Evolutionary conservation across 148 eudicot genomes (phyloP).

Genomic region (Silene latifolia): DNA sequence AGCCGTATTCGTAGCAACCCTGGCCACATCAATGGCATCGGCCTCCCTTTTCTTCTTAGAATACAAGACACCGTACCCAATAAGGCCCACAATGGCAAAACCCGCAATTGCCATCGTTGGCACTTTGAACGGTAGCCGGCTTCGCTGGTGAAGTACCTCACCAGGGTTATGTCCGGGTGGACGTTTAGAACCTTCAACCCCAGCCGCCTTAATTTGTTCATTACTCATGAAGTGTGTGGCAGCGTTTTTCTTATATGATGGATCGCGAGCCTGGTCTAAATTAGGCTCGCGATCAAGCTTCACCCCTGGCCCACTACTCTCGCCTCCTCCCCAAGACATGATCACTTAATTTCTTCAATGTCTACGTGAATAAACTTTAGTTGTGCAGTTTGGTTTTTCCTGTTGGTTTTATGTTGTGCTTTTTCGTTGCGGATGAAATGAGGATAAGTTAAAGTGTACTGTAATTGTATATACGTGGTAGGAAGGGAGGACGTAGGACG

Average conservation of each 20-base stretch:
- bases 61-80: constrained; percentile 47
- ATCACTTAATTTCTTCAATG: not conserved
- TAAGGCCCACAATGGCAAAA: constrained; percentile 25
- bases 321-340: constrained; percentile 32
- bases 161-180: constrained; percentile 28
- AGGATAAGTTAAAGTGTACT: too few relatives aligned
- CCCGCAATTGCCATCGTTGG: constrained; percentile 42
- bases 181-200: constrained; percentile 27
- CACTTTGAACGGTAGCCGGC: constrained; percentile 23
- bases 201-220: constrained; percentile 23
- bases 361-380: not conserved
- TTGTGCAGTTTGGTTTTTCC: not conserved
- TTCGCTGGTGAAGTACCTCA: constrained; percentile 26
- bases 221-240: constrained; percentile 30
- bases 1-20: constrained; percentile 33
- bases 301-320: not conserved
- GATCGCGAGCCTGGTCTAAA: not conserved
- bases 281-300: not conserved
- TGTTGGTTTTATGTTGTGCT: not conserved
- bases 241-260: constrained; percentile 18
- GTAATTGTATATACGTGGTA: not conserved
- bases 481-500: not conserved
- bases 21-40: constrained; percentile 51
- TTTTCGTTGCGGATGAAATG: too few relatives aligned
- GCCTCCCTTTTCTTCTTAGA: constrained; percentile 51